Evolutionary conservation across 75 land plant genomes (phyloP), one percentile per base, ranked within the genome.

Genomic region (Cupressus sempervirens): DNA sequence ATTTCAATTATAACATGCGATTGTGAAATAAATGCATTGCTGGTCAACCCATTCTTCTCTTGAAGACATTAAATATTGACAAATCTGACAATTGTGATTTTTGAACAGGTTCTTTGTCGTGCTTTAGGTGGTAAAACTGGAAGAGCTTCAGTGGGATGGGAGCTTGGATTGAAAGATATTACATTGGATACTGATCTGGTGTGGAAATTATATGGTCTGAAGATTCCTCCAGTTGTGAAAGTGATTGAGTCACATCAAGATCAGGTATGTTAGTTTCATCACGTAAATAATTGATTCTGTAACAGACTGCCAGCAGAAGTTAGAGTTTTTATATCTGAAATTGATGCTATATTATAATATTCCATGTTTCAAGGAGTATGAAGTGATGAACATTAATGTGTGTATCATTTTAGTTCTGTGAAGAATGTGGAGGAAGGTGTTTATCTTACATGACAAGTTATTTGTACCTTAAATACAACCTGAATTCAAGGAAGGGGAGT

Each of bases 71-170:
- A 38, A 38, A 76, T 40, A 76, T 76, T 76, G 7, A 38, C 38
- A 23, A 38, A 18, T 76, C 9, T 38, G 43, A 20, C 1, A 76
- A 76, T 38, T 76, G 43, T 76, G 79, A 32, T 85, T 62, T 76
- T n/a, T 43, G 46, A 62, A 30, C 85, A 92, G 93, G 92, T 92
- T 11, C 80, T 90, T 67, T 83, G 90, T 80, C 86, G 93, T 38
- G 93, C 93, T 15, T 77, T 92, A 1, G 93, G 93, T 50, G 93
- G 93, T 52, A 85, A 83, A 80, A 90, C 93, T 10, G 93, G 93
- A 34, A 82, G 92, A 84, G 86, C 92, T 26, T 45, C 81, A 7
- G 87, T 88, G 26, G 93, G 93, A 13, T 92, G 93, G 93, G 93
- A 92, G 56, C 70, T 90, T 82, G 93, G 93, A 11, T 52, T 91